Base-by-base conservation (phyloP, 2,329 filamentous ascomycete genomes). In the Emergomyces orientalis region DNA sequence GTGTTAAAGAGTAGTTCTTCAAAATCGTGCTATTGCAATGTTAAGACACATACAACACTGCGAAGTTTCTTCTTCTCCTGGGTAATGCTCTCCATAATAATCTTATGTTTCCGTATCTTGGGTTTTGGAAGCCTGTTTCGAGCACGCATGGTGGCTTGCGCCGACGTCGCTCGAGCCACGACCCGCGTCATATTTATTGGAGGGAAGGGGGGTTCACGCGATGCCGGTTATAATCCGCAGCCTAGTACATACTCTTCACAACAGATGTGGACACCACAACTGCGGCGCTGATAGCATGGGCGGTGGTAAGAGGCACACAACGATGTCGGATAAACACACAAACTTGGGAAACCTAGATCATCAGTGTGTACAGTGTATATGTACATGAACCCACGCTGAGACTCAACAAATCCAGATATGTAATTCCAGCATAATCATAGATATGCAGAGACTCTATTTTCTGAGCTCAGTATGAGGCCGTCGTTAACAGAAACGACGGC, bases 31-130 rank as follows among this genome's bases (percentile, higher is more conserved):
- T 9, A 32, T 27, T n/a, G 60, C 45, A 17, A 39, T 39, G 62
- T 43, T 27, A 25, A 37, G 62, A 49, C 65, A 74, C 79, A 70
- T 74, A 81, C 79, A 62, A 79, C 75, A 64, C 81, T 80, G 61
- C 80, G 78, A 56, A 86, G 77, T 69, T 83, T 86, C 70, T 82
- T 84, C 74, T 85, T 85, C 70, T 84, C 82, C 65, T 82, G 81
- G 2, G 83, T 80, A 55, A 86, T 75, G 19, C 77, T 79, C 70
- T 85, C 82, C 63, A 86, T 75, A 34, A 86, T 78, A 59, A 86
- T 80, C 70, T 85, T 86, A 73, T 86, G 78, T 63, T 75, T 79
- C 63, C 74, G 74, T 64, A 71, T 67, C 66, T 72, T 74, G 65
- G 70, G 70, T 64, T 71, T 73, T 30, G 70, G 63, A 27, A 69